Percentiles rank a stretch among this genome's conserved stretches.
These are phyloP conservation scores for Cylindrodendrum hubeiense DNA, from an alignment of 2,329 filamentous ascomycete genomes.

Conservation along the genomic window DNA sequence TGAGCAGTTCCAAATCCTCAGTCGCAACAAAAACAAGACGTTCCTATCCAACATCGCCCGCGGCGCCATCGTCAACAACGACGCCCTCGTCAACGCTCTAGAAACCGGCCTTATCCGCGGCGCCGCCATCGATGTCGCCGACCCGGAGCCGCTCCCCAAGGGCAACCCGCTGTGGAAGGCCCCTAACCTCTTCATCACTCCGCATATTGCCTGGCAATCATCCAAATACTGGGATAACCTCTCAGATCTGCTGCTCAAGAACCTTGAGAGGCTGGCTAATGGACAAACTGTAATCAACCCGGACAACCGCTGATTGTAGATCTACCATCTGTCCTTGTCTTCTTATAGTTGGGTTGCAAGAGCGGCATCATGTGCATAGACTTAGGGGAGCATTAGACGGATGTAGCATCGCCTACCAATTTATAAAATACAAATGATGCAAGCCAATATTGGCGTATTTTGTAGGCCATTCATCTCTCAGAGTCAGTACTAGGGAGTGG, in stretches of 20 bases:
- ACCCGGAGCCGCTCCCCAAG: constrained; percentile 76
- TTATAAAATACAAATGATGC: not conserved
- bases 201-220: constrained; percentile 53
- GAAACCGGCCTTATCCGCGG: constrained; percentile 57
- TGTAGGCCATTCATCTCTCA: no score
- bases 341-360: not conserved
- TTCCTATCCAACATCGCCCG: constrained; percentile 77
- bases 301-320: constrained; percentile 10
- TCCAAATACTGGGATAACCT: constrained; percentile 43
- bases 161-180: constrained; percentile 75
- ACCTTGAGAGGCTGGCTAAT: constrained; percentile 44
- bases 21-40: constrained; percentile 46
- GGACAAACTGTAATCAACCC: constrained; percentile 47
- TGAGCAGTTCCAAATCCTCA: constrained; percentile 56
- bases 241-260: constrained; percentile 43
- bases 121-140: constrained; percentile 78
- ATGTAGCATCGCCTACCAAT: not conserved
- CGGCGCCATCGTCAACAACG: constrained; percentile 56
- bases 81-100: constrained; percentile 70
- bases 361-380: not conserved
- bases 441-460: no score
- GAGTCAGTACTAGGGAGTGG: no score
- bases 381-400: no score
- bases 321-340: not conserved
- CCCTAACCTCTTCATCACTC: constrained; percentile 71